Base-by-base conservation (phyloP, 2,329 filamentous ascomycete species). In the Neofusicoccum kwambonambiense region DNA sequence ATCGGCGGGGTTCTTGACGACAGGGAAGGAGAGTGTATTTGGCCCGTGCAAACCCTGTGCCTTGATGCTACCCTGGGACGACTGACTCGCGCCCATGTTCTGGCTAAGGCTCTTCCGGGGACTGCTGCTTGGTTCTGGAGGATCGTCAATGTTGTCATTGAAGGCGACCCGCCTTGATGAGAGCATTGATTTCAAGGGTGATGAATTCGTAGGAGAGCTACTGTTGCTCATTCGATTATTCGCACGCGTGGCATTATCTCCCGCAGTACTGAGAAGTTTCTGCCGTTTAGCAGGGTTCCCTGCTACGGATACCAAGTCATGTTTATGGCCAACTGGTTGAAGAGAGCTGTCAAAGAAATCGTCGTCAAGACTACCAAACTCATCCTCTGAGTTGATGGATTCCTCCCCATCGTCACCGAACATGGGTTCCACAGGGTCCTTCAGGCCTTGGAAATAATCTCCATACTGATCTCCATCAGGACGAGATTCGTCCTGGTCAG, bases 1-100 rank as follows among this genome's bases (percentile, higher is more conserved):
- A 69, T 91, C 87, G 69, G 87, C 84, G 0, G 89, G 85, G 69
- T 94, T 87, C 76, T 96, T 96, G 22, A 94, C 90, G 12, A 93
- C 85, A 1, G 89, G 85, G 71, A 92, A 96, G 34, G 83, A 83
- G 31, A 92, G 79, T 22, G 80, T 82, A 3, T 67, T 82, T 71
- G 68, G 78, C 74, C 68, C 78, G 68, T 75, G 69, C 22, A 65
- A 62, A 6, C 73, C 73, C 56, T 74, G 76, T 17, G 76, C 73
- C 69, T 76, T 81, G 71, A 71, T 72, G 62, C 73, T 76, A 37
- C 72, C 70, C 68, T 83, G 81, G 4, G 79, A 80, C 3, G 70
- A 72, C 65, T 71, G 75, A 57, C 68, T 71, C 15, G 66, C 42
- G 45, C 31, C 31, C 27, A 27, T 47, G n/a, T 62, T n/a, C 15